These are phyloP conservation scores for Hypoxylon crocopeplum DNA, from an alignment of 495 filamentous ascomycete genomes.

Conservation along the genomic window DNA sequence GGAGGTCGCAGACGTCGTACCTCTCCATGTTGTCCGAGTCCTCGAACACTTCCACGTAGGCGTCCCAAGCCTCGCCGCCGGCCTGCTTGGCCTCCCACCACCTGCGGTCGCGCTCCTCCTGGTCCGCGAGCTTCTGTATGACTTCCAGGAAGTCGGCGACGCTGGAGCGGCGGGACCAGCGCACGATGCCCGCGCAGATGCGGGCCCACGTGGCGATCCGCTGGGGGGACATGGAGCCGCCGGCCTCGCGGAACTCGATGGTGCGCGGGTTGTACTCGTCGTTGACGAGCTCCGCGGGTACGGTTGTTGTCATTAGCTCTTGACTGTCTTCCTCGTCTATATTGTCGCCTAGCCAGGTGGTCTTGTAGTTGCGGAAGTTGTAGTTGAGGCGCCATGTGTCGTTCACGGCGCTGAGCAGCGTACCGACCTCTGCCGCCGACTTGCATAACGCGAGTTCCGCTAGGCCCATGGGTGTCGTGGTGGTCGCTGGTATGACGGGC, in stretches of 20 bases:
- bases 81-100: not conserved
- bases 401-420: no score
- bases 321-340: not conserved
- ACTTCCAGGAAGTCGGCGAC: slow-evolving; percentile 5
- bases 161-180: slow-evolving; percentile 24
- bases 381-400: no score
- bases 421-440: no score
- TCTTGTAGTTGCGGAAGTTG: no score
- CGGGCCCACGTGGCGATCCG: slow-evolving; percentile 41
- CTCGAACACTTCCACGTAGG: no score
- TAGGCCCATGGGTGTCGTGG: no score
- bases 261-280: slow-evolving; percentile 20
- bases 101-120: slow-evolving; percentile 14
- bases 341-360: not conserved
- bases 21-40: no score
- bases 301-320: slow-evolving; percentile 34
- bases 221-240: slow-evolving; percentile 41
- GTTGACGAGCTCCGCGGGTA: not conserved
- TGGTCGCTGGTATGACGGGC: no score
- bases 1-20: slow-evolving; percentile 37
- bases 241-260: slow-evolving; percentile 54
- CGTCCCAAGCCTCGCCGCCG: no score
- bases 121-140: slow-evolving; percentile 4
- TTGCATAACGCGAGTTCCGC: no score
- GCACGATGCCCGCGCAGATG: slow-evolving; percentile 41